Evolutionary conservation across 257 asterid species (phyloP).

Genomic region (Plantago elongata): DNA sequence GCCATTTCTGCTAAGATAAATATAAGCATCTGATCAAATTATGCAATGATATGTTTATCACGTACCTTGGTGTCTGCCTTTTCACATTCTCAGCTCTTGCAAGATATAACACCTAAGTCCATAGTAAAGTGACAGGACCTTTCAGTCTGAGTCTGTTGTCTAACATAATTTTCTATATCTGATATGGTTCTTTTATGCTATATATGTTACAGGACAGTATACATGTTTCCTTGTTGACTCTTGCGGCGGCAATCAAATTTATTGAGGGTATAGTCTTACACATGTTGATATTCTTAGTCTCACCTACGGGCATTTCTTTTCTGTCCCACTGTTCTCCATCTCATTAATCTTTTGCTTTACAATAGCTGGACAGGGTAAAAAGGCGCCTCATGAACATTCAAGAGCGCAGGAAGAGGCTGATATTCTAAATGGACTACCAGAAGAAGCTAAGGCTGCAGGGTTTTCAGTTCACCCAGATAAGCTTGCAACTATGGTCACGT

Average conservation of each 20-base stretch:
- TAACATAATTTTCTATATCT: slow-evolving; percentile 8
- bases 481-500: slow-evolving; percentile 74
- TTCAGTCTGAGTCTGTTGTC: slow-evolving; percentile 2
- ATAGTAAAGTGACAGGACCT: not conserved
- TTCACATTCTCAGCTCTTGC: not conserved
- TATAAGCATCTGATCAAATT: slow-evolving; percentile 2
- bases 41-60: not conserved
- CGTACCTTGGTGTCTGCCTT: not conserved
- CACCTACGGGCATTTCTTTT: slow-evolving; percentile 2
- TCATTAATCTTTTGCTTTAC: slow-evolving; percentile 19
- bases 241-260: slow-evolving; percentile 82
- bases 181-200: slow-evolving; percentile 16
- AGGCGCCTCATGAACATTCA: slow-evolving; percentile 10
- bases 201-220: slow-evolving; percentile 59
- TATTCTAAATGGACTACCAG: slow-evolving; percentile 49
- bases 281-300: slow-evolving; percentile 12
- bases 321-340: slow-evolving; percentile 5
- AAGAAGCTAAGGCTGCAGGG: slow-evolving; percentile 75
- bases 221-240: slow-evolving; percentile 66
- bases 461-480: slow-evolving; percentile 73
- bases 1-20: not conserved
- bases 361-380: slow-evolving; percentile 39
- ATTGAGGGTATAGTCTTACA: slow-evolving; percentile 53
- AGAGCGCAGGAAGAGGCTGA: slow-evolving; percentile 37
- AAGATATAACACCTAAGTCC: not conserved